Conservation (phyloP, 495 filamentous ascomycete genomes). For the Tuber melanosporum region DNA sequence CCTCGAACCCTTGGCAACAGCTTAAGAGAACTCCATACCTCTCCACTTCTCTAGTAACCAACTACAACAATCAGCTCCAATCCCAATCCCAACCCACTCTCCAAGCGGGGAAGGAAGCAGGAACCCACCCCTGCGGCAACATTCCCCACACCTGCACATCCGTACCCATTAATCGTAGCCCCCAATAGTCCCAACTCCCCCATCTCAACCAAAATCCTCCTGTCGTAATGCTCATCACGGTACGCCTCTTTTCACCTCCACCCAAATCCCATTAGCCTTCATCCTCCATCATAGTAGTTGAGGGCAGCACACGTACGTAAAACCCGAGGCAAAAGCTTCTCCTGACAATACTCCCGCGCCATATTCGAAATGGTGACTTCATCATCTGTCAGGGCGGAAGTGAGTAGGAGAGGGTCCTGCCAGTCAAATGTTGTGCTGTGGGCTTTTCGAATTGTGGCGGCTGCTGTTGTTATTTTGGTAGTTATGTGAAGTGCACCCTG, state of each 20-base stretch:
- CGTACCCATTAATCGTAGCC: conserved; percentile 85
- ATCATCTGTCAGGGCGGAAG: conserved; percentile 74
- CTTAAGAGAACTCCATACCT: conserved; percentile 28
- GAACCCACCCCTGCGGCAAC: conserved; percentile 64
- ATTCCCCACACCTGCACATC: conserved; percentile 85
- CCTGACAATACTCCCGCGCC: conserved; percentile 87
- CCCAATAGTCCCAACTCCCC: conserved; percentile 88
- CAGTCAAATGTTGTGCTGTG: conserved; percentile 61
- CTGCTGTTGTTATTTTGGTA: not conserved
- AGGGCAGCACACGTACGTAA: conserved; percentile 57
- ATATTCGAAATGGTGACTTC: conserved; percentile 84
- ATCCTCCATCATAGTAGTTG: conserved; percentile 2
- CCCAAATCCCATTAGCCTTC: not conserved
- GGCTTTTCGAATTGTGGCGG: conserved; percentile 9
- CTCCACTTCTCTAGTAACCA: conserved; percentile 95
- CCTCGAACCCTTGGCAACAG: not conserved
- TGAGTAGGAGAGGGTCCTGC: conserved; percentile 77
- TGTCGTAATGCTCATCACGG: conserved; percentile 86
- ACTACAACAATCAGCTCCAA: conserved; percentile 29
- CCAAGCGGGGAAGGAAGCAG: not conserved
- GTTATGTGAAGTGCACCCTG: not conserved
- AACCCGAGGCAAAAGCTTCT: conserved; percentile 74
- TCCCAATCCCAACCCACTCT: not conserved
- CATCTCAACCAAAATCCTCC: conserved; percentile 86
- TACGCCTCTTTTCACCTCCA: conserved; percentile 66